Evolutionary conservation across 2,329 filamentous ascomycete genomes (phyloP), one percentile per base, ranked within the genome.

Genomic region (Ophiostoma fasciatum): DNA sequence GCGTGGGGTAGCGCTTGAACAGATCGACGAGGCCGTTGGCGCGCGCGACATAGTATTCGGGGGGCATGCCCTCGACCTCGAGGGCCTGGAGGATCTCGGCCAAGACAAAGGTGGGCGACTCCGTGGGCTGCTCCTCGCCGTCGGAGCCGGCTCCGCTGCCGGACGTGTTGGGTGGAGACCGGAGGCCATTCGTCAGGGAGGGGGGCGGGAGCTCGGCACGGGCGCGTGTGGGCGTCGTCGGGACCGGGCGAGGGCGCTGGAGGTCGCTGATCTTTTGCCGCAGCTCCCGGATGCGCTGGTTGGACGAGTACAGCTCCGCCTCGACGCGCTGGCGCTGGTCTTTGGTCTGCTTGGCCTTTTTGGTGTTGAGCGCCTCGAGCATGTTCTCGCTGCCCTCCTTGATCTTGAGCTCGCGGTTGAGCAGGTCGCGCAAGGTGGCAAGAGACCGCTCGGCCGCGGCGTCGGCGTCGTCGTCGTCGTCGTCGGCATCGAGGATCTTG

Each of bases 371-470:
- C 11, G 90, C 90, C 61, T 98, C 90, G 27, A 98, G 66, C 72
- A 98, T 78, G 54, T 98, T 98, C 63, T 98, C 90, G 39, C 88
- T 94, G 15, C 90, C 90, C 49, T 88, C 82, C 58, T 93, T 94
- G 54, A 98, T 96, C 65, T 96, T 96, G 61, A 87, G 78, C 61
- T 98, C 92, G 50, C 92, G 88, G 47, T 85, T 88, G 45, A 98
- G 78, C 51, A 79, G 74, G 48, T 94, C 87, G 50, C 80, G 78
- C 43, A 94, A 68, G 35, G 73, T 66, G 17, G 76, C 71, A 49
- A 94, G 74, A 28, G 75, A 71, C 56, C 84, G 76, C 54, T 93
- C 84, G 9, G 66, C 68, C 13, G 53, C 31, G 4, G 31, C 36
- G 4, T 28, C 29, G 9, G 34, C 41, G 20, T 36, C 37, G 21